Percentiles rank a stretch among this genome's conserved stretches.
phyloP scores from a whole-genome alignment of 73 alveolate species.

The Durusdinium trenchii region DNA sequence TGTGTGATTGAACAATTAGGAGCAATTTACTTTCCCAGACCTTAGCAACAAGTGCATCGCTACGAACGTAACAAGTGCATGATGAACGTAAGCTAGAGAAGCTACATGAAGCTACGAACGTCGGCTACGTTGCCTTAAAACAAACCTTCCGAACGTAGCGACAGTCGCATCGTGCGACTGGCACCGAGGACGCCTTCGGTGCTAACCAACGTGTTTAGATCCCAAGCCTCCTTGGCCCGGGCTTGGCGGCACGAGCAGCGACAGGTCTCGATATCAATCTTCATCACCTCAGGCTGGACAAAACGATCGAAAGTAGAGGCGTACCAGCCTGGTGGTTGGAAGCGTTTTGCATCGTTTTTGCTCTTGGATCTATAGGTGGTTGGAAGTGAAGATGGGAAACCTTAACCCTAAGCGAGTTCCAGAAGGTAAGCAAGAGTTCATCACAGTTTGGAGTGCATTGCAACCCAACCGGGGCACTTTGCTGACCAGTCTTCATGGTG shows the following conservation, averaged over 20 bases:
- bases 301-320: background rate
- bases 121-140: no score
- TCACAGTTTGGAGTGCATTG: background rate
- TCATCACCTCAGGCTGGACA: background rate
- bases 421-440: background rate
- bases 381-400: background rate
- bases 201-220: background rate
- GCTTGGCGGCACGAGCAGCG: no score
- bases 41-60: no score
- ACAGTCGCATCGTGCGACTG: no score
- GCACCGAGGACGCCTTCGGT: no score
- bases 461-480: background rate
- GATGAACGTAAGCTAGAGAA: no score
- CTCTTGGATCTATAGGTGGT: background rate
- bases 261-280: conserved; percentile 37
- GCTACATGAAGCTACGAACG: no score
- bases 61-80: no score
- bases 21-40: no score
- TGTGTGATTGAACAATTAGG: no score
- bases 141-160: no score
- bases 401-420: background rate
- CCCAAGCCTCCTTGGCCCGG: background rate
- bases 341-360: background rate
- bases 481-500: background rate
- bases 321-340: background rate